Evolutionary conservation across 2,329 filamentous ascomycete species (phyloP), one percentile per base, ranked within the genome.

Genomic region (Aotearoamyces nothofagi): DNA sequence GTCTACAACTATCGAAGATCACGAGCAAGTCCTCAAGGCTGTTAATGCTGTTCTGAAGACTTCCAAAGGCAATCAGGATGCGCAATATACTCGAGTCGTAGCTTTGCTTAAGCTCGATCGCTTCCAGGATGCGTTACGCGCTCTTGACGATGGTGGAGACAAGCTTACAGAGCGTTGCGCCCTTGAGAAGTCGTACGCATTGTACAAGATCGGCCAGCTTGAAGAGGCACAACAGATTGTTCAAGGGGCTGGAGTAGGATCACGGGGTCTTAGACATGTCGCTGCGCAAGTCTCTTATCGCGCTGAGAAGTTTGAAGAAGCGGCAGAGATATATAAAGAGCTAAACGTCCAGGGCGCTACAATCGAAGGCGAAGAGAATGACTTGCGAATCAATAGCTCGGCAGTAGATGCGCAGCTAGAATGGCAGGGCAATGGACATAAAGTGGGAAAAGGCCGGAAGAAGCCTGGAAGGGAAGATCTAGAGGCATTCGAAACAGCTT

Each of bases 71-170:
- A 64, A 64, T 24, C 35, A 51, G 17, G 57, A 68, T 22, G 74
- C 76, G 30, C 72, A 77, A 20, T 74, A 77, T 49, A 76, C 73
- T 19, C 75, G 77, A 35, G 64, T 78, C 9, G 66, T 87, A 24
- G 79, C 81, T 13, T 64, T 90, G 12, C 61, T 90, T 38, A 83
- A 84, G 50, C 69, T 90, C 41, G 82, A 90, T 53, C 77, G 80
- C 33, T 90, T 78, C 51, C 69, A 79, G 33, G 81, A 90, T 51
- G 79, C 78, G 25, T 58, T 83, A 26, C 69, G 70, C 34, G 65
- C 70, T 31, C 65, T 87, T 34, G 66, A 73, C 34, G 68, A 73
- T 19, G 71, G 62, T 11, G 71, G 72, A 27, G 58, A 66, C 33
- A 59, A 56, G 38, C 55, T 86, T 33, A 68, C 74, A 46, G 57